Percentiles rank a stretch among this genome's conserved stretches.
These are phyloP conservation scores for Phaeosphaeriaceae sp. DNA, from an alignment of 2,329 filamentous ascomycete species.

Conservation along the genomic window DNA sequence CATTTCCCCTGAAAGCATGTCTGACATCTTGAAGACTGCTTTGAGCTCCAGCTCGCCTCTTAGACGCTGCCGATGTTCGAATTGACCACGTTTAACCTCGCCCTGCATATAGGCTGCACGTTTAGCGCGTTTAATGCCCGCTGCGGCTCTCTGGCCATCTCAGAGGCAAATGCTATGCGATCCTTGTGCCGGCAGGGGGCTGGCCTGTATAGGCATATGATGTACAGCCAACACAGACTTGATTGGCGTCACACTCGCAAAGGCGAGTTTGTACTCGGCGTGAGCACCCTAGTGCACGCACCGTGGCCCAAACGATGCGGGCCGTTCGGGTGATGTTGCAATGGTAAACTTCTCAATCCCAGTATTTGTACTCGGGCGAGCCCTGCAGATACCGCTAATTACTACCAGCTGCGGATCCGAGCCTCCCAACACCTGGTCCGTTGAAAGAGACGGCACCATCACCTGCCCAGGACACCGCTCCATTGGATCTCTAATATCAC, in stretches of 20 bases:
- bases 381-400: conserved; percentile 30
- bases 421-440: conserved; percentile 16
- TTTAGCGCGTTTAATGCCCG: conserved; percentile 9
- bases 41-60: background rate
- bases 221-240: conserved; percentile 15
- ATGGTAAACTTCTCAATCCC: conserved; percentile 11
- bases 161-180: background rate
- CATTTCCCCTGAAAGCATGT: conserved; percentile 2
- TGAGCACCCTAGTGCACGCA: conserved; percentile 27
- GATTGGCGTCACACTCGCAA: conserved; percentile 32
- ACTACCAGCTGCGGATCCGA: conserved; percentile 14
- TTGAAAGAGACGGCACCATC: conserved; percentile 16
- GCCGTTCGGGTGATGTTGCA: conserved; percentile 21
- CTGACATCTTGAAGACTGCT: background rate
- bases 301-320: conserved; percentile 31
- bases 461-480: conserved; percentile 2
- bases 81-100: conserved; percentile 1
- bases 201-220: conserved; percentile 8
- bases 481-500: conserved; percentile 1
- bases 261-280: conserved; percentile 30
- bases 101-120: conserved; percentile 23
- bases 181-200: conserved; percentile 2
- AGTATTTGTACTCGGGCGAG: conserved; percentile 35
- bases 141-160: conserved; percentile 16
- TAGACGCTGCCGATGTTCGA: conserved; percentile 6